Percentiles rank a stretch among this genome's conserved stretches.
Evolutionary conservation across 495 filamentous ascomycete genomes (phyloP).

Genomic region (Hyphodiscus hymeniophilus): DNA sequence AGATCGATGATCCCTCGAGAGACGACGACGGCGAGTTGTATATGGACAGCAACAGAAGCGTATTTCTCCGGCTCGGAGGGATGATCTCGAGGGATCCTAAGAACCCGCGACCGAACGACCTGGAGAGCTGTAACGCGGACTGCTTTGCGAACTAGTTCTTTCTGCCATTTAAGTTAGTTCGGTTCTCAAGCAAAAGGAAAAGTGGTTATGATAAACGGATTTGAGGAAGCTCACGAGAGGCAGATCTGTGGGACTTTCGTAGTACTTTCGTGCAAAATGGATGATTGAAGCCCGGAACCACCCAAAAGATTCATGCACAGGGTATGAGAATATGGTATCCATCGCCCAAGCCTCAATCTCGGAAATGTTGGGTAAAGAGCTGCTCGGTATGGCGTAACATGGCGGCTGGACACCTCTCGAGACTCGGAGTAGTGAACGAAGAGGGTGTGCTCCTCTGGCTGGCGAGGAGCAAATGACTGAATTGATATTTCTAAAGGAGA

Average conservation of each 20-base stretch:
- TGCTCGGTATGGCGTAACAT: neutral
- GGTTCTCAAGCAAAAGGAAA: neutral
- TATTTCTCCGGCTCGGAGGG: neutral
- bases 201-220: neutral
- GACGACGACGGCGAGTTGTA: neutral
- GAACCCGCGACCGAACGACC: neutral
- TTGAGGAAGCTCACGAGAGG: constrained; percentile 1
- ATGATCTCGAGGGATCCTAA: neutral
- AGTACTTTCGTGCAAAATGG: neutral
- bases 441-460: neutral
- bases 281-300: neutral
- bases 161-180: neutral
- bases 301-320: neutral
- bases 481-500: no score
- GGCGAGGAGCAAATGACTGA: no score
- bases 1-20: neutral
- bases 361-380: neutral
- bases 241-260: neutral
- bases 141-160: neutral
- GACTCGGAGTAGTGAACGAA: neutral
- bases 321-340: neutral
- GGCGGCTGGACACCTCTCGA: neutral
- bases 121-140: constrained; percentile 6
- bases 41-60: constrained; percentile 1
- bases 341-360: constrained; percentile 1